Evolutionary conservation across 345 rosid genomes (phyloP), one percentile per base, ranked within the genome.

Genomic region (Excoecaria agallocha): DNA sequence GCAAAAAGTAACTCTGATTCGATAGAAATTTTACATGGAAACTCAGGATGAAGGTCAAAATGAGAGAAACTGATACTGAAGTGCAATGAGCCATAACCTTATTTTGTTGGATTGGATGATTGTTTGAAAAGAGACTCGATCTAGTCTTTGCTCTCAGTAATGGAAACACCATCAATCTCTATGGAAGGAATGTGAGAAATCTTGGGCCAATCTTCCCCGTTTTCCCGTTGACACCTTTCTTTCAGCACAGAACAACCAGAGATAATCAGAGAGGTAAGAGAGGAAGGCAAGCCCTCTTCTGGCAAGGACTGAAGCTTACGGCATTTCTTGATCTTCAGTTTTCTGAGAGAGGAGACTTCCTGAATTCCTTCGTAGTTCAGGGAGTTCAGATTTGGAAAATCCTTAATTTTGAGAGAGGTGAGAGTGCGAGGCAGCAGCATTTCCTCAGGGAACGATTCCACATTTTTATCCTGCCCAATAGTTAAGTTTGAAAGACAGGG

Each of bases 191-290:
- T 62, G 46, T 72, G 68, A 50, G 41, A 49, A 50, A 72, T 72
- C 58, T 72, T 72, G 58, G 67, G 46, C 75, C 75, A 72, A 49
- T 72, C 75, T 60, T 72, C 75, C 43, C 71, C 70, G 12, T 16
- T 54, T 55, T 57, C 77, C 7, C 6, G 71, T n/a, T 74, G 58
- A 55, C 71, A 74, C 77, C 71, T 74, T 24, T 35, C 19, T 66
- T 55, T 25, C 54, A 74, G 71, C 6, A 46, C 22, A 43, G 77
- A 61, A 55, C 70, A 50, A 4, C 45, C 22, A 46, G 46, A 22
- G 61, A 73, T 73, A 20, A 16, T 12, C 16, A 74, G 66, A 41
- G 19, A 54, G 24, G 55, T 8, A 17, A 74, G 71, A 38, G 77
- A 45, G 13, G 65, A 56, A n/a, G 71, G 71, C 65, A 72, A 51